Base-by-base conservation (phyloP, 2,329 filamentous ascomycete genomes). In the Cladosporium oxysporum region DNA sequence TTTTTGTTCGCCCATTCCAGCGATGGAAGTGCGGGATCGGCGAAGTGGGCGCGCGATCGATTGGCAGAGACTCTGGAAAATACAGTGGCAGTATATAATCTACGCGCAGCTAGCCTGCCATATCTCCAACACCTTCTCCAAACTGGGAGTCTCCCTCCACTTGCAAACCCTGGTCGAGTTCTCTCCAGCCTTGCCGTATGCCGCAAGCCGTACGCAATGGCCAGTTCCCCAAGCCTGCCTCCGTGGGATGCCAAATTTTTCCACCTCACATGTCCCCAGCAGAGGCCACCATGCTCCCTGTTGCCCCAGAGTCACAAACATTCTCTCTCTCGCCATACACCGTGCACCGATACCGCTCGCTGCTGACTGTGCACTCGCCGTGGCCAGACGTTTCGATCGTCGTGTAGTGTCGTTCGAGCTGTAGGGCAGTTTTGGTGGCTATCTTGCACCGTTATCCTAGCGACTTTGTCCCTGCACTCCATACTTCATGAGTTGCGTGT, bases 211-310 rank as follows among this genome's bases (percentile, higher is more conserved):
- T 28, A 28, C 31, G 59, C 59, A 62, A 31, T 41, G 61, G 50
- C 61, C 61, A 57, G 47, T 44, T 35, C 50, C 50, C 61, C 50
- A 52, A 47, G 61, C 33, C 49, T 23, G 8, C 7, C 61, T 63
- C 50, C 35, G 49, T 63, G 49, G 47, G 21, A 52, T 41, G 47
- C 60, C 60, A 55, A 62, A 31, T 52, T 52, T 35, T 62, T 62
- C 29, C 49, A 62, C 60, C 49, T 52, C 60, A 62, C 49, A 52
- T 62, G 49, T 50, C n/a, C 59, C n/a, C 61, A 57, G 61, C 61
- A 63, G 26, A 57, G 50, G 50, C 50, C 61, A 47, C 60, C n/a
- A 57, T 57, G 50, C 33, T 63, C 61, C 61, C 50, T 55, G 18
- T 23, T 49, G 41, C 49, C 60, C 60, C 60, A 62, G 14, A 47